phyloP scores from a whole-genome alignment of 805 yeast genomes.

The Naumovozyma baii region DNA sequence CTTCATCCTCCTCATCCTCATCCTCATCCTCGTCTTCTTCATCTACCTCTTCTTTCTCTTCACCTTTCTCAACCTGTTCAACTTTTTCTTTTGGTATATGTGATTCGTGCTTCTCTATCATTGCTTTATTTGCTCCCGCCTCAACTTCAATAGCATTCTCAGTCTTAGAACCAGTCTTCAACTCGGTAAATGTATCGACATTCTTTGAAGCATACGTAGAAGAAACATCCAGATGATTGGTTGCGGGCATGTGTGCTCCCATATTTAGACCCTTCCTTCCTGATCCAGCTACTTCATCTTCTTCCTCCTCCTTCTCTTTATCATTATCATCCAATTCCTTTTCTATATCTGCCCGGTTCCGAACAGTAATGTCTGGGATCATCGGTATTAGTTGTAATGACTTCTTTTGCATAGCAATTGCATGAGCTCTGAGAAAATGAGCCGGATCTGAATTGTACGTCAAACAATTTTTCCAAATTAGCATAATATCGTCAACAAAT shows the following conservation, averaged over 20 bases:
- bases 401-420: conserved; percentile 91
- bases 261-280: conserved; percentile 30
- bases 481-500: conserved; percentile 90
- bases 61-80: conserved; percentile 6
- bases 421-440: conserved; percentile 84
- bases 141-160: not conserved
- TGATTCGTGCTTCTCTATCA: conserved; percentile 3
- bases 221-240: too few species aligned
- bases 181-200: too few species aligned
- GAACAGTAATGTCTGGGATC: conserved; percentile 79
- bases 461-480: conserved; percentile 91
- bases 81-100: too few species aligned
- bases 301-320: conserved; percentile 29
- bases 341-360: conserved; percentile 65
- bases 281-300: conserved; percentile 29
- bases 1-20: conserved; percentile 30
- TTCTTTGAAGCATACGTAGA: too few species aligned
- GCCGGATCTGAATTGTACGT: conserved; percentile 91
- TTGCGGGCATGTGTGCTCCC: conserved; percentile 27
- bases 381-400: conserved; percentile 65
- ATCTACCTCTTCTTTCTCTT: conserved; percentile 2
- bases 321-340: conserved; percentile 44
- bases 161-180: not conserved
- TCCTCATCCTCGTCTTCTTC: conserved; percentile 21
- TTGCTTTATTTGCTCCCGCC: conserved; percentile 10